Conservation (phyloP, 2,329 filamentous ascomycete species). For the Hymenoscyphus infarciens region DNA sequence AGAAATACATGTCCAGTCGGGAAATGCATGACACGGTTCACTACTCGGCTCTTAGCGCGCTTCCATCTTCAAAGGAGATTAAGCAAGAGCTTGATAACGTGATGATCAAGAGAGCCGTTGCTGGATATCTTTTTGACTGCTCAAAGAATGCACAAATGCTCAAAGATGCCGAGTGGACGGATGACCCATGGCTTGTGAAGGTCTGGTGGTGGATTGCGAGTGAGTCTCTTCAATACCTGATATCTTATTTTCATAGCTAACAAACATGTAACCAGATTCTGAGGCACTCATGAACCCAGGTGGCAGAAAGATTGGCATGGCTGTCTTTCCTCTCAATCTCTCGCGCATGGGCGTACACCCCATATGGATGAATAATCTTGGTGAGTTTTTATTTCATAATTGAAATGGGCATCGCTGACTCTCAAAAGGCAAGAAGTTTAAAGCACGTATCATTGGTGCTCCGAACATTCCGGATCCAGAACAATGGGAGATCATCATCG, state of each 20-base stretch:
- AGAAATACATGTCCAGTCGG: constrained; percentile 44
- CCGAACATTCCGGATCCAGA: constrained; percentile 42
- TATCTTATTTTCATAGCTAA: background rate
- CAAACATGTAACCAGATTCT: constrained; percentile 44
- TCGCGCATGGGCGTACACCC: constrained; percentile 71
- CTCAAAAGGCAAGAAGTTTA: constrained; percentile 45
- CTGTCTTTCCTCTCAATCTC: constrained; percentile 63
- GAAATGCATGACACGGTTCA: constrained; percentile 52
- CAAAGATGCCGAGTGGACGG: constrained; percentile 36
- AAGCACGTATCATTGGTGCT: constrained; percentile 46
- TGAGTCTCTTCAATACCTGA: constrained; percentile 37
- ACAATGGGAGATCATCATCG: constrained; percentile 60
- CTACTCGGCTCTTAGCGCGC: constrained; percentile 39
- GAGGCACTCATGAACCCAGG: constrained; percentile 53
- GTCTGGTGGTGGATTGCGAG: constrained; percentile 75
- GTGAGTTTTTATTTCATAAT: constrained; percentile 38
- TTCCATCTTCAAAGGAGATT: constrained; percentile 17
- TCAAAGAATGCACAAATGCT: constrained; percentile 63
- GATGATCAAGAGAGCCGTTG: constrained; percentile 58
- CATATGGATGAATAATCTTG: constrained; percentile 69
- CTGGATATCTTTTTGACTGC: constrained; percentile 62
- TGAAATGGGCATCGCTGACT: constrained; percentile 8
- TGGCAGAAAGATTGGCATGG: constrained; percentile 60
- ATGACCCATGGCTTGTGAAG: constrained; percentile 72
- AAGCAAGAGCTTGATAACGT: constrained; percentile 42